Evolutionary conservation across 2,329 filamentous ascomycete species (phyloP).

Genomic region (Ceratocystis eucalypticola): DNA sequence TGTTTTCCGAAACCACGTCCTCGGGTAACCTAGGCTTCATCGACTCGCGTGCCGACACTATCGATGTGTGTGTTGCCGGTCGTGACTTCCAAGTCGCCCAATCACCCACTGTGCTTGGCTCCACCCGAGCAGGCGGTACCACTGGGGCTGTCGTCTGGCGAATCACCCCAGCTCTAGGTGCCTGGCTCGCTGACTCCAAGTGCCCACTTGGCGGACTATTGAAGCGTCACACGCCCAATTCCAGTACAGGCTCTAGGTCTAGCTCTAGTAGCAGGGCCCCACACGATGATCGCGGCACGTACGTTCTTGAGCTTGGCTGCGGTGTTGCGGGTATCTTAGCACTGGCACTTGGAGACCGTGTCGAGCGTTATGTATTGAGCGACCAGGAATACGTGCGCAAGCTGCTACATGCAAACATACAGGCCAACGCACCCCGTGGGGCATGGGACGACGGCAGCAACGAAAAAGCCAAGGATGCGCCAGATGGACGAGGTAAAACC

Average conservation of each 20-base stretch:
- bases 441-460: slow-evolving; percentile 10
- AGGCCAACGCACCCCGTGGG: slow-evolving; percentile 37
- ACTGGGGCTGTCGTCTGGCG: slow-evolving; percentile 70
- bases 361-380: slow-evolving; percentile 60
- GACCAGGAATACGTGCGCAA: slow-evolving; percentile 78
- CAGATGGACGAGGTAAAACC: background rate
- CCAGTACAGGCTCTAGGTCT: background rate
- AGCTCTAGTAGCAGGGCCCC: background rate
- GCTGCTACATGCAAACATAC: slow-evolving; percentile 62
- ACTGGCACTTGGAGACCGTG: slow-evolving; percentile 44
- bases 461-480: background rate
- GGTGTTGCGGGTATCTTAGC: slow-evolving; percentile 74
- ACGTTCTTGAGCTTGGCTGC: slow-evolving; percentile 71
- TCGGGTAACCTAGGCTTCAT: slow-evolving; percentile 75
- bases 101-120: slow-evolving; percentile 69
- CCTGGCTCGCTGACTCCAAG: slow-evolving; percentile 54
- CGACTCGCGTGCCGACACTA: slow-evolving; percentile 49
- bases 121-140: slow-evolving; percentile 50
- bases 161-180: slow-evolving; percentile 68
- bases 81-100: slow-evolving; percentile 66
- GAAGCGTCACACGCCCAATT: background rate
- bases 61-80: slow-evolving; percentile 56
- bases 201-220: slow-evolving; percentile 46
- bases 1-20: slow-evolving; percentile 65
- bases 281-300: slow-evolving; percentile 29